A percentile compares a stretch with the other conserved stretches of the same genome.
Evolutionary conservation across 2,329 filamentous ascomycete species (phyloP).

Genomic region (Penicillium freii): DNA sequence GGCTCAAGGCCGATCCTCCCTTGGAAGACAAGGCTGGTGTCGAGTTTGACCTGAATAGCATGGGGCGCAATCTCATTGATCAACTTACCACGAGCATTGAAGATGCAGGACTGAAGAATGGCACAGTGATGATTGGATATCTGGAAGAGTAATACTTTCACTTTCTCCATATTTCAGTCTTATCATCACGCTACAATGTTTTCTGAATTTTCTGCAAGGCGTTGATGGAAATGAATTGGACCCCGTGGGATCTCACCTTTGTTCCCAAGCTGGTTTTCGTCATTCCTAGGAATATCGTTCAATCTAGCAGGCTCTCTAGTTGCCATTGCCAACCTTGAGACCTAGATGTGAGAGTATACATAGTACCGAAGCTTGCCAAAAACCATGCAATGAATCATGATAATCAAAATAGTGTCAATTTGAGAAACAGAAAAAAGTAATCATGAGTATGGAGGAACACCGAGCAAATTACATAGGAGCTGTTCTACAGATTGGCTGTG

Average conservation of each 20-base stretch:
- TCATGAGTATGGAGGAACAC: neutral
- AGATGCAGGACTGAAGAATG: constrained; percentile 83
- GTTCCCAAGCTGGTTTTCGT: neutral
- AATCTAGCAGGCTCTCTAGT: neutral
- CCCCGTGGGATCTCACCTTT: constrained; percentile 4
- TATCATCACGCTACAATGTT: neutral
- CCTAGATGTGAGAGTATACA: neutral
- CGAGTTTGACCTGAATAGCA: constrained; percentile 82
- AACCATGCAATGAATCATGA: constrained; percentile 9
- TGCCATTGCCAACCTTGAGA: neutral
- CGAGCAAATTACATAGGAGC: neutral
- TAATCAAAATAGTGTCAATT: neutral
- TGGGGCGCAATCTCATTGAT: constrained; percentile 83
- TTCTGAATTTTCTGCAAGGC: constrained; percentile 13
- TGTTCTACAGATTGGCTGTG: too few species aligned
- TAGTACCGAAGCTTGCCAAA: neutral
- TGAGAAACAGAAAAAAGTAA: neutral
- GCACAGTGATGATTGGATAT: constrained; percentile 93
- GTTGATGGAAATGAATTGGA: constrained; percentile 9
- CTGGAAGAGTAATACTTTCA: constrained; percentile 53
- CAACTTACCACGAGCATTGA: constrained; percentile 70
- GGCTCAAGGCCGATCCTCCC: constrained; percentile 80
- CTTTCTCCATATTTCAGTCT: neutral
- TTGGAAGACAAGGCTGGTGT: constrained; percentile 74
- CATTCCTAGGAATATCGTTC: neutral